Evolutionary conservation across 208 protist species (phyloP).

Genomic region (Histomonas meleagridis): DNA sequence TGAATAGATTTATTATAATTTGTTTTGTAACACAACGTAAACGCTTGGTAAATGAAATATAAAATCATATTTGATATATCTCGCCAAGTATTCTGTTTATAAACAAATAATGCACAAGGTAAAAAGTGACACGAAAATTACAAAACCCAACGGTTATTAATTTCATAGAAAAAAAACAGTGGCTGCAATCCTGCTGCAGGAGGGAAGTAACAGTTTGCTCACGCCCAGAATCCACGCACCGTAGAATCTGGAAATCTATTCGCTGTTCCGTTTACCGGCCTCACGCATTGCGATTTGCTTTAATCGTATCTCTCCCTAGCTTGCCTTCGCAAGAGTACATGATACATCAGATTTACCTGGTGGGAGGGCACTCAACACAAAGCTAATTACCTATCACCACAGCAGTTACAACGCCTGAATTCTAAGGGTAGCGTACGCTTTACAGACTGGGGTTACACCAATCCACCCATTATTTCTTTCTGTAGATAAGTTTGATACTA

Average conservation of each 20-base stretch:
- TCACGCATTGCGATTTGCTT: constrained; percentile 6
- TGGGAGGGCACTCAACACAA: constrained; percentile 28
- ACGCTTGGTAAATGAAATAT: too few species aligned
- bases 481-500: neutral
- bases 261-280: constrained; percentile 37
- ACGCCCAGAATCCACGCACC: constrained; percentile 35
- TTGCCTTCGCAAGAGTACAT: neutral
- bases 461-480: neutral
- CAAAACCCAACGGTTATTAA: too few species aligned
- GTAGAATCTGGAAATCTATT: neutral
- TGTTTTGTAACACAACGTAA: too few species aligned
- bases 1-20: too few species aligned
- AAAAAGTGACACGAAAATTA: too few species aligned
- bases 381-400: neutral
- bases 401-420: neutral
- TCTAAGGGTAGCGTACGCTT: constrained; percentile 34
- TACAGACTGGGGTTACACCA: constrained; percentile 25
- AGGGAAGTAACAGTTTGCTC: neutral
- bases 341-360: neutral
- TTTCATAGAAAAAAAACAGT: constrained; percentile 39
- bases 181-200: neutral
- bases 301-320: neutral
- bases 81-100: too few species aligned
- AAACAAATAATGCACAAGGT: too few species aligned
- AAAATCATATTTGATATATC: too few species aligned